Conservation (phyloP, 306 rosid species). For the Biancaea sappan region DNA sequence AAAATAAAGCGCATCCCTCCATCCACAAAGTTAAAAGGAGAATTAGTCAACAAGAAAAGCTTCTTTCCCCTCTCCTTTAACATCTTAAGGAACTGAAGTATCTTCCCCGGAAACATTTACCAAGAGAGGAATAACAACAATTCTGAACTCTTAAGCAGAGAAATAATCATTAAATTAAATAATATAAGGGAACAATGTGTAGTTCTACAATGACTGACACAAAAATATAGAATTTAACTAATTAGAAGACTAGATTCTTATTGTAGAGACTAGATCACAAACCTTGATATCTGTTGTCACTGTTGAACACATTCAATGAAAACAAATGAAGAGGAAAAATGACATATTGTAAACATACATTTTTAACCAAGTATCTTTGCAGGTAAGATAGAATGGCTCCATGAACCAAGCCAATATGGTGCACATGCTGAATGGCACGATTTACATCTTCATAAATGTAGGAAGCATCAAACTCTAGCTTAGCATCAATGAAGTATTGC, state of each 20-base stretch:
- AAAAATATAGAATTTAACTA: slow-evolving; percentile 21
- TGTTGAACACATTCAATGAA: slow-evolving; percentile 14
- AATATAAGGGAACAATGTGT: slow-evolving; percentile 10
- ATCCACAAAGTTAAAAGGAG: slow-evolving; percentile 93
- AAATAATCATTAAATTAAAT: slow-evolving; percentile 27
- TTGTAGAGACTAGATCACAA: slow-evolving; percentile 26
- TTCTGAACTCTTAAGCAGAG: slow-evolving; percentile 18
- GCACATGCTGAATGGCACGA: slow-evolving; percentile 91
- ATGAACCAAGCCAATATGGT: slow-evolving; percentile 86
- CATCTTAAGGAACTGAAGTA: slow-evolving; percentile 76
- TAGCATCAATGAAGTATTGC: slow-evolving; percentile 90
- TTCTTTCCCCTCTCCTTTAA: slow-evolving; percentile 91
- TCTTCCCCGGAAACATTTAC: slow-evolving; percentile 63
- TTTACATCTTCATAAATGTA: slow-evolving; percentile 90
- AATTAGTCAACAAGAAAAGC: slow-evolving; percentile 89
- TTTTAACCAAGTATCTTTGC: slow-evolving; percentile 68
- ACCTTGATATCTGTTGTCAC: slow-evolving; percentile 30
- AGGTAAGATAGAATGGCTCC: slow-evolving; percentile 78
- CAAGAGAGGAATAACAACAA: slow-evolving; percentile 27
- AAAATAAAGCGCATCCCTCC: slow-evolving; percentile 92
- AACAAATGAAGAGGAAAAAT: slow-evolving; percentile 3
- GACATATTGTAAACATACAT: slow-evolving; percentile 58
- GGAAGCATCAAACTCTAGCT: slow-evolving; percentile 88
- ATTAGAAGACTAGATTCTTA: slow-evolving; percentile 30
- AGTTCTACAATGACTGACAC: slow-evolving; percentile 1